These are phyloP conservation scores for Cercospora canescens DNA, from an alignment of 2,329 filamentous ascomycete genomes.

Conservation along the genomic window DNA sequence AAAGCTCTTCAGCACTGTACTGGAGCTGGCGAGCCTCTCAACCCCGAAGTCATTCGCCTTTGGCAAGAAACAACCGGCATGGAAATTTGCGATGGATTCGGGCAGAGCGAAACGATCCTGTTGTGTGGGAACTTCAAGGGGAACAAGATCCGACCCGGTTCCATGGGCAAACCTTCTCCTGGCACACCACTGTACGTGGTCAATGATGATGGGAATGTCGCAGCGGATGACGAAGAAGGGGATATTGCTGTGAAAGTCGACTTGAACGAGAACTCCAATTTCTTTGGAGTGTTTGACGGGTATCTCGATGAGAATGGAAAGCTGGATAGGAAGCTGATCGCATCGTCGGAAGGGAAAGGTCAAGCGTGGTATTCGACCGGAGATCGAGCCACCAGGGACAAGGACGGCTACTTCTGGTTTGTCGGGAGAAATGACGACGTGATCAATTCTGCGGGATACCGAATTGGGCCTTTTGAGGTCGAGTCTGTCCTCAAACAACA, in stretches of 20 bases:
- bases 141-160: slow-evolving; percentile 38
- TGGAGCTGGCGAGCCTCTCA: slow-evolving; percentile 43
- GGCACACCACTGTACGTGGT: slow-evolving; percentile 40
- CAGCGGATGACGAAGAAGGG: slow-evolving; percentile 35
- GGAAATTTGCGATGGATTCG: slow-evolving; percentile 44
- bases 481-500: slow-evolving; percentile 45
- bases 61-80: slow-evolving; percentile 40
- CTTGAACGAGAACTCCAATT: slow-evolving; percentile 20
- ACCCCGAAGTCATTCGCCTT: slow-evolving; percentile 41
- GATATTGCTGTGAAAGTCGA: slow-evolving; percentile 39
- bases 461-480: slow-evolving; percentile 45
- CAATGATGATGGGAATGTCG: slow-evolving; percentile 34
- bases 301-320: slow-evolving; percentile 31
- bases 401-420: slow-evolving; percentile 99
- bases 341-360: not conserved
- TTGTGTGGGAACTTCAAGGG: slow-evolving; percentile 43
- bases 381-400: slow-evolving; percentile 81
- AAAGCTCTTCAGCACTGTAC: slow-evolving; percentile 39
- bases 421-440: slow-evolving; percentile 90
- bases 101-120: slow-evolving; percentile 44
- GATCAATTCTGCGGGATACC: slow-evolving; percentile 44
- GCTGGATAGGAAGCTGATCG: slow-evolving; percentile 24
- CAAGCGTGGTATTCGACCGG: slow-evolving; percentile 40
- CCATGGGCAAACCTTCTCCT: slow-evolving; percentile 43
- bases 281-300: slow-evolving; percentile 33